Evolutionary conservation across 108 stramenopile species (phyloP).

Genomic region (Licmophora abbreviata): DNA sequence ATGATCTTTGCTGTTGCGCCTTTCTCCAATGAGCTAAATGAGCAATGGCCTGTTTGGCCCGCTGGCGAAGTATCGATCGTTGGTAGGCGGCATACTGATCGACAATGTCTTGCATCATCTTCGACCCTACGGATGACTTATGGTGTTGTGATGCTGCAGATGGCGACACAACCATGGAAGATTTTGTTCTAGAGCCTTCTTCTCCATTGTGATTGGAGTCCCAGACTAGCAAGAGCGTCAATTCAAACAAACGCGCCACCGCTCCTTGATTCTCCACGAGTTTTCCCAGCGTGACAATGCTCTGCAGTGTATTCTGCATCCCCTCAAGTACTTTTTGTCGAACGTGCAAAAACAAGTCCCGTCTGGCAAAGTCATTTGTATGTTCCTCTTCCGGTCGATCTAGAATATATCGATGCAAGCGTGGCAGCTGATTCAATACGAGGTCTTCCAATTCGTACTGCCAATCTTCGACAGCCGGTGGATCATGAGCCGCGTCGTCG

Average conservation of each 20-base stretch:
- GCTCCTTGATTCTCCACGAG: constrained; percentile 23
- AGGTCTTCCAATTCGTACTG: not conserved
- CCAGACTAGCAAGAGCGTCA: constrained; percentile 33
- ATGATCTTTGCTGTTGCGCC: constrained; percentile 26
- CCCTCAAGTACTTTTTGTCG: constrained; percentile 2
- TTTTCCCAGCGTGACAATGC: constrained; percentile 9
- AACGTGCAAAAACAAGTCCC: constrained; percentile 23
- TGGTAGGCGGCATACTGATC: constrained; percentile 55
- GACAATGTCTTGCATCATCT: constrained; percentile 19
- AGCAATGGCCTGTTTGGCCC: constrained; percentile 65
- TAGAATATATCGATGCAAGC: constrained; percentile 2
- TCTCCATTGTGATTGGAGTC: constrained; percentile 15
- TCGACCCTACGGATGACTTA: no score
- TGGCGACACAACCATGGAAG: no score
- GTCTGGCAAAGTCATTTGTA: constrained; percentile 10
- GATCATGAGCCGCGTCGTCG: not conserved
- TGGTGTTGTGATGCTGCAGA: no score
- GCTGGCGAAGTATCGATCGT: constrained; percentile 51
- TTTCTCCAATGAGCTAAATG: constrained; percentile 31
- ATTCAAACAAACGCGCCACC: constrained; percentile 57
- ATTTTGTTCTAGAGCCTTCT: no score
- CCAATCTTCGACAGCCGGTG: not conserved
- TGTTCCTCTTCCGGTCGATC: constrained; percentile 12
- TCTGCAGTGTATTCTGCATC: constrained; percentile 5
- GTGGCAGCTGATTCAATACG: constrained; percentile 4